Evolutionary conservation across 2,329 filamentous ascomycete species (phyloP).

Genomic region (Colletotrichum sp.): DNA sequence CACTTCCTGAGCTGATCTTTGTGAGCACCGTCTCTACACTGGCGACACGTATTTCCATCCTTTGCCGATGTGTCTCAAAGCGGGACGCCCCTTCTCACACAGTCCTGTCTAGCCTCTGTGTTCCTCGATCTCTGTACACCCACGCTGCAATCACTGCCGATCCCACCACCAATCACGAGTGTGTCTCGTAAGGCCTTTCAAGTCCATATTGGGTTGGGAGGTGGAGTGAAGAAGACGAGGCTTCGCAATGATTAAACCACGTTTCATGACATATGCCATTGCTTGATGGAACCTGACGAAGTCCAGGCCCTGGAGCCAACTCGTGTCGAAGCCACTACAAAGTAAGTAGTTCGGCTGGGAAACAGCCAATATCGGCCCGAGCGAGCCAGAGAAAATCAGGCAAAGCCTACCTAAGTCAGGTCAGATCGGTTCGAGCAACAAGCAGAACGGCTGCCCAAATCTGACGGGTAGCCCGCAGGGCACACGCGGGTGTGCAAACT

Average conservation of each 20-base stretch:
- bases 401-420: not conserved
- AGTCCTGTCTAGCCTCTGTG: not conserved
- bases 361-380: slow-evolving; percentile 3
- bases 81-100: slow-evolving; percentile 3
- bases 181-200: not conserved
- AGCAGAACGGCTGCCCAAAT: slow-evolving; percentile 10
- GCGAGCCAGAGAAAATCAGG: not conserved
- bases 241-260: not conserved
- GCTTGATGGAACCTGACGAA: not conserved
- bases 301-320: not conserved
- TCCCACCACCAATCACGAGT: not conserved
- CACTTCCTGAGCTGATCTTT: not conserved
- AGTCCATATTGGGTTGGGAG: not conserved
- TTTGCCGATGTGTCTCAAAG: slow-evolving; percentile 1
- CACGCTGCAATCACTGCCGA: not conserved
- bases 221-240: not conserved
- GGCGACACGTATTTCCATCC: not conserved
- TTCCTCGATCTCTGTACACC: not conserved
- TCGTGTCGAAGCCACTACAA: not conserved
- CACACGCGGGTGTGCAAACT: slow-evolving; percentile 1
- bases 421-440: not conserved
- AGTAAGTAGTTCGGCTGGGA: not conserved
- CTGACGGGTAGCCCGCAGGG: not conserved
- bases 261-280: not conserved
- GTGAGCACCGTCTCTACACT: not conserved